Evolutionary conservation across 148 eudicot species (phyloP).

Genomic region (Vaccinium corymbosum): DNA sequence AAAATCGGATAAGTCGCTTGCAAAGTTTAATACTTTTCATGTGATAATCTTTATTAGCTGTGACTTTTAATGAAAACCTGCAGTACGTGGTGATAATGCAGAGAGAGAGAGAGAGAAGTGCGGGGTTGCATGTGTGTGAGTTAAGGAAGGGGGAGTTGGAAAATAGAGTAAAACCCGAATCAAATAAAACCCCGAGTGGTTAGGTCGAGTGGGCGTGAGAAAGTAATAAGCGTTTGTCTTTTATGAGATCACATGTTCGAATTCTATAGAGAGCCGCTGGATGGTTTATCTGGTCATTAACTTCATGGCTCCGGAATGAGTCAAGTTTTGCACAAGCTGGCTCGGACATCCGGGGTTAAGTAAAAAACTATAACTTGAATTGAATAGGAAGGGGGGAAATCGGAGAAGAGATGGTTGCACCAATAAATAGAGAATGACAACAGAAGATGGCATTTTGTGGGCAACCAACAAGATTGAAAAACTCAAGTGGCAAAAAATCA

Average conservation of each 20-base stretch:
- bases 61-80: background rate
- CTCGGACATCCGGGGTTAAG: too few relatives aligned
- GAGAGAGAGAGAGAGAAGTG: background rate
- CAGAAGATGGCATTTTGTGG: slow-evolving; percentile 9
- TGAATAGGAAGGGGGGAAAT: background rate
- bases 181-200: background rate
- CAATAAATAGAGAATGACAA: slow-evolving; percentile 6
- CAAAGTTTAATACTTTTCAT: background rate
- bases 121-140: background rate
- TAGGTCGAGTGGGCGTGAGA: too few relatives aligned
- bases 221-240: too few relatives aligned
- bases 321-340: too few relatives aligned
- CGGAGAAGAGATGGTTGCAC: background rate
- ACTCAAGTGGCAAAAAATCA: background rate
- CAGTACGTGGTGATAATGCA: background rate
- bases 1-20: background rate
- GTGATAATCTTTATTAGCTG: background rate
- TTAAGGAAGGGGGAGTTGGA: background rate
- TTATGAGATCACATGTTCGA: too few relatives aligned
- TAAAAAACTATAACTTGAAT: background rate
- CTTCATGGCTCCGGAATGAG: too few relatives aligned
- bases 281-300: too few relatives aligned
- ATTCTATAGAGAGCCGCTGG: too few relatives aligned
- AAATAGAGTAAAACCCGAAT: background rate
- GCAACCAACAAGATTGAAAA: background rate